Evolutionary conservation across 768 basidiomycete species (phyloP).

Genomic region (Lyophyllum shimeji): DNA sequence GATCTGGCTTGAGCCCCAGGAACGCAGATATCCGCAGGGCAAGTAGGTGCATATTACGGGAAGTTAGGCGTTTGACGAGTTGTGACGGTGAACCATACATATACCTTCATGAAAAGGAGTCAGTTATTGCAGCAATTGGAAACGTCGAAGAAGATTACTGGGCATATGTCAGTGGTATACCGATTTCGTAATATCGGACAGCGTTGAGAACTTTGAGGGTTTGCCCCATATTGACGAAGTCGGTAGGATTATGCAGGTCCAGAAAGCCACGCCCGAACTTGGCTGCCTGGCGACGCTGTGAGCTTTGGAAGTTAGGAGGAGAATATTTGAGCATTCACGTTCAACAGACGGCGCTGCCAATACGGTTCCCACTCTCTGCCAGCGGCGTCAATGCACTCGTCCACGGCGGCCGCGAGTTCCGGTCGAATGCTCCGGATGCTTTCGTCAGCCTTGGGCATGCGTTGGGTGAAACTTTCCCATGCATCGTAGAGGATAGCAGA

Average conservation of each 20-base stretch:
- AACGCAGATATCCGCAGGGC: slow-evolving; percentile 88
- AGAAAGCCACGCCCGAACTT: slow-evolving; percentile 94
- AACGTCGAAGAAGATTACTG: slow-evolving; percentile 56
- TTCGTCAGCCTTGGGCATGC: slow-evolving; percentile 92
- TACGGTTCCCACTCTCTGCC: slow-evolving; percentile 87
- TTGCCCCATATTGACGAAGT: slow-evolving; percentile 92
- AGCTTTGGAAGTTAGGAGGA: neutral
- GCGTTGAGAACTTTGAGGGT: slow-evolving; percentile 93
- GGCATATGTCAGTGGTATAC: slow-evolving; percentile 88
- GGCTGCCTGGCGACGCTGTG: slow-evolving; percentile 63
- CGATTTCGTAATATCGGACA: slow-evolving; percentile 87
- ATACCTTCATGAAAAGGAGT: slow-evolving; percentile 53
- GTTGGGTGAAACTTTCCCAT: slow-evolving; percentile 77
- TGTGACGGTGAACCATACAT: slow-evolving; percentile 76
- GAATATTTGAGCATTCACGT: slow-evolving; percentile 44
- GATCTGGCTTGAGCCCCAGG: slow-evolving; percentile 79
- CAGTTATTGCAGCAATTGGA: slow-evolving; percentile 2
- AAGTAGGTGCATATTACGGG: slow-evolving; percentile 87
- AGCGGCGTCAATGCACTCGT: slow-evolving; percentile 88
- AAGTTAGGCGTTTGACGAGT: slow-evolving; percentile 79
- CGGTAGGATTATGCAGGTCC: slow-evolving; percentile 88
- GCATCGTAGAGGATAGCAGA: slow-evolving; percentile 93
- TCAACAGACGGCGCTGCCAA: slow-evolving; percentile 87
- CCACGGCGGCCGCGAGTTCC: slow-evolving; percentile 57
- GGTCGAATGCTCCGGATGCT: slow-evolving; percentile 84